Conservation (phyloP, 1,139 yeast species). For the Hansenula anomala region DNA sequence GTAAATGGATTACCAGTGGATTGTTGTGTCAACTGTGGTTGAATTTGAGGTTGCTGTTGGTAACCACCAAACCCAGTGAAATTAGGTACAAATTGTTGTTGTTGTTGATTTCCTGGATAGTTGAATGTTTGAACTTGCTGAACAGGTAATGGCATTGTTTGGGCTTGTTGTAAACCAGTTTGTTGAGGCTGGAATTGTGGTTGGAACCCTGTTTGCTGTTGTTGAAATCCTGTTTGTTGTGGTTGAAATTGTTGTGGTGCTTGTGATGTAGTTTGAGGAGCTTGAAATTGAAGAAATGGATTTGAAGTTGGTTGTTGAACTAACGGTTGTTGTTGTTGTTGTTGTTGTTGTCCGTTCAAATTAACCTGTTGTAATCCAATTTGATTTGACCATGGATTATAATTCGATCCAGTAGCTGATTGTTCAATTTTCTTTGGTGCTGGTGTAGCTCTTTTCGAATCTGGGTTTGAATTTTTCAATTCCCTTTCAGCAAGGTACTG, state of each 20-base stretch:
- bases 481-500: conserved; percentile 70
- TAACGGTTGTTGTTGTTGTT: conserved; percentile 4
- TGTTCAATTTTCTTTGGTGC: conserved; percentile 16
- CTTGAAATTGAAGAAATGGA: too few species aligned
- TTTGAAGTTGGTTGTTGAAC: conserved; percentile 9
- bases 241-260: conserved; percentile 8
- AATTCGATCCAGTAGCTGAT: conserved; percentile 11
- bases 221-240: too few species aligned
- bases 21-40: conserved; percentile 17
- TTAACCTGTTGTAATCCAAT: conserved; percentile 22
- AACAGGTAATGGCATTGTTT: not conserved
- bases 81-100: conserved; percentile 22
- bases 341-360: conserved; percentile 11
- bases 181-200: conserved; percentile 5
- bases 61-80: conserved; percentile 58
- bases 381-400: conserved; percentile 21
- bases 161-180: too few species aligned
- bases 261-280: conserved; percentile 10
- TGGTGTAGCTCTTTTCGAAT: conserved; percentile 6
- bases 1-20: conserved; percentile 20
- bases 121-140: conserved; percentile 3
- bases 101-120: conserved; percentile 1
- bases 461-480: conserved; percentile 22
- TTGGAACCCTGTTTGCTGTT: too few species aligned
- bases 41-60: conserved; percentile 21